Evolutionary conservation across 2,329 filamentous ascomycete genomes (phyloP), one percentile per base, ranked within the genome.

Genomic region (Fusarium setosum): DNA sequence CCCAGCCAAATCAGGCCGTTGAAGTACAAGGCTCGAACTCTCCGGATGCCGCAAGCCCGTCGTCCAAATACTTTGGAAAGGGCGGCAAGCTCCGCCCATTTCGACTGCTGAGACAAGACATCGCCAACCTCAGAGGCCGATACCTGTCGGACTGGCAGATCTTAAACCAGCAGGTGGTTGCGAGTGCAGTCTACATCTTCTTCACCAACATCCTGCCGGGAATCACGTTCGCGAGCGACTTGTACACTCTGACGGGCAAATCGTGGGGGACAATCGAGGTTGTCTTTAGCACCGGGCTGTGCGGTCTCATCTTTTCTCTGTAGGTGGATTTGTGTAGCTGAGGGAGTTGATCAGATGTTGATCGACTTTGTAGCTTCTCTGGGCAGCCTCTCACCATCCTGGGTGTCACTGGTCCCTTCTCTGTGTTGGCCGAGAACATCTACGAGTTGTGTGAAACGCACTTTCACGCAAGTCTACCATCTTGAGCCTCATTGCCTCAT

Each of bases 221-320:
- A 2, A 90, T 90, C 69, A 90, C 88, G 0, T 90, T 90, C 75
- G 88, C 88, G 1, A 88, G 85, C 72, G 88, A 90, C 72, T 74
- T 90, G 56, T 89, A 88, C 70, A 83, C 85, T 5, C 75, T 88
- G 63, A 90, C 88, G 0, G 88, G 88, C 13, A 77, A 83, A 69
- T 88, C 84, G 24, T 90, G 88, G 86, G 88, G 88, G 1, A 88
- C 88, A 1, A 88, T 90, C 52, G 88, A 90, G 72, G 86, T 90
- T 8, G 87, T 91, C 2, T 86, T 90, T 57, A 89, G 87, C 66
- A 90, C 88, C 3, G 88, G 87, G 1, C 74, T 91, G 3, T 90
- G 88, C 73, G 87, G 87, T 2, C 73, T 89, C 38, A 84, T 89
- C 24, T 90, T 90, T 73, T 84, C 86, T 11, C 55, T 90, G 85